A percentile compares a stretch with the other conserved stretches of the same genome.
phyloP scores from a whole-genome alignment of 768 basidiomycete genomes.

The Scleroderma bovista region DNA sequence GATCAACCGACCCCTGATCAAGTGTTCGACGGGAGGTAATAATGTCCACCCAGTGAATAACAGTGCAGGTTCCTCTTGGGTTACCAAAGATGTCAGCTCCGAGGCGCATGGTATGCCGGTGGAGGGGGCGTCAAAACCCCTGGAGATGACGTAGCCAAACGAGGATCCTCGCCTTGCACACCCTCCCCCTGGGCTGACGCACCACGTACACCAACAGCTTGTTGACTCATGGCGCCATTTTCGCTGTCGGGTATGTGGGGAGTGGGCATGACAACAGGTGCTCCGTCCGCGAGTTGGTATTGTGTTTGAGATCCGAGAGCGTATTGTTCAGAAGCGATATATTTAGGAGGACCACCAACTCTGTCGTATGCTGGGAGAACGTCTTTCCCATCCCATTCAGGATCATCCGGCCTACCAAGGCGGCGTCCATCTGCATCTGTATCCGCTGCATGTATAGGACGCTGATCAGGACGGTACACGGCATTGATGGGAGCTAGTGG shows the following conservation, averaged over 20 bases:
- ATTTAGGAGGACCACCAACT: constrained; percentile 43
- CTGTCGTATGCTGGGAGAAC: constrained; percentile 43
- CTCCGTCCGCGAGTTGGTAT: not conserved
- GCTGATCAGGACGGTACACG: constrained; percentile 16
- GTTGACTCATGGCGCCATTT: too few relatives aligned
- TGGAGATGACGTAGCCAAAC: not conserved
- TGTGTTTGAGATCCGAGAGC: not conserved
- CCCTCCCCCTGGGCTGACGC: not conserved
- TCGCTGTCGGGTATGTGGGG: too few relatives aligned
- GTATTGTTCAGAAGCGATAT: constrained; percentile 10
- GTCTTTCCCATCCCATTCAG: constrained; percentile 37
- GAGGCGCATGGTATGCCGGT: not conserved
- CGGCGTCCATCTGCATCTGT: constrained; percentile 39
- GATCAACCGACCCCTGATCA: not conserved
- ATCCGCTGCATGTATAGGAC: constrained; percentile 29
- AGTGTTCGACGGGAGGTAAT: not conserved
- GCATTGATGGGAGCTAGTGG: constrained; percentile 17
- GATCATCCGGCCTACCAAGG: constrained; percentile 25
- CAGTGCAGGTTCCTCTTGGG: not conserved
- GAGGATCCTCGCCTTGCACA: not conserved
- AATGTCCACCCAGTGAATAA: not conserved
- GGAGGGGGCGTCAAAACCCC: not conserved
- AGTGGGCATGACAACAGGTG: not conserved
- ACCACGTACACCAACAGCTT: not conserved
- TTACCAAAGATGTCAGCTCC: not conserved